These are phyloP conservation scores for Pleurotus citrinopileatus DNA, from an alignment of 768 basidiomycete species.

Conservation along the genomic window DNA sequence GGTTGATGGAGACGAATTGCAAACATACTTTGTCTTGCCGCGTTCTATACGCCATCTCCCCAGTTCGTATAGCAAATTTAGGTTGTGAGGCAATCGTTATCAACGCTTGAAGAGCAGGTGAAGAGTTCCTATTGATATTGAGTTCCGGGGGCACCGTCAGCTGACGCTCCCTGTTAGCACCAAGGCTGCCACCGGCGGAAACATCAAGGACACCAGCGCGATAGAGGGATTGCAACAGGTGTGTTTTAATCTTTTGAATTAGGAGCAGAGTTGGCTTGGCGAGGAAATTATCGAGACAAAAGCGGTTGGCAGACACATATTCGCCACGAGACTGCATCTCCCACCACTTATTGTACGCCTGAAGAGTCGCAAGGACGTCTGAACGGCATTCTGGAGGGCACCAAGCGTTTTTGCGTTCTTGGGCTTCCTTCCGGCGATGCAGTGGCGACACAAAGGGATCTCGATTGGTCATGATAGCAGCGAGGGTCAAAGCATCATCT, in stretches of 20 bases:
- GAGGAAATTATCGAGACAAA: conserved; percentile 85
- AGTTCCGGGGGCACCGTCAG: conserved; percentile 59
- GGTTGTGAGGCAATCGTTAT: conserved; percentile 87
- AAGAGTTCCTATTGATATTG: conserved; percentile 68
- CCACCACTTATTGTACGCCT: conserved; percentile 84
- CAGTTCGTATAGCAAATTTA: conserved; percentile 81
- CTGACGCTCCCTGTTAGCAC: conserved; percentile 23
- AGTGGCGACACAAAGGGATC: conserved; percentile 89
- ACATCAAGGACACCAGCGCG: conserved; percentile 80
- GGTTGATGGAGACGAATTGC: background rate
- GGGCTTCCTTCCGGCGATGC: conserved; percentile 68
- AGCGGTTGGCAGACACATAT: conserved; percentile 64
- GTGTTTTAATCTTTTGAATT: conserved; percentile 77
- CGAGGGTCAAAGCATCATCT: conserved; percentile 82
- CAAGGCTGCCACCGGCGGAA: conserved; percentile 61
- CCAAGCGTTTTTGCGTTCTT: conserved; percentile 75
- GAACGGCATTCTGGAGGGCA: conserved; percentile 77
- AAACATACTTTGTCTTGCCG: conserved; percentile 74
- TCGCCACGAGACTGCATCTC: conserved; percentile 63
- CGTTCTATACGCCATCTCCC: conserved; percentile 68
- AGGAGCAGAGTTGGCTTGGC: conserved; percentile 79
- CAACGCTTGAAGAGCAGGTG: conserved; percentile 77
- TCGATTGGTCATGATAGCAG: conserved; percentile 87
- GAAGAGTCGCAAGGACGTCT: conserved; percentile 75
- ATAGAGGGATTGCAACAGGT: conserved; percentile 74